Percentiles rank a stretch among this genome's conserved stretches.
These are phyloP conservation scores for Lactarius hengduanensis DNA, from an alignment of 768 basidiomycete genomes.

Conservation along the genomic window DNA sequence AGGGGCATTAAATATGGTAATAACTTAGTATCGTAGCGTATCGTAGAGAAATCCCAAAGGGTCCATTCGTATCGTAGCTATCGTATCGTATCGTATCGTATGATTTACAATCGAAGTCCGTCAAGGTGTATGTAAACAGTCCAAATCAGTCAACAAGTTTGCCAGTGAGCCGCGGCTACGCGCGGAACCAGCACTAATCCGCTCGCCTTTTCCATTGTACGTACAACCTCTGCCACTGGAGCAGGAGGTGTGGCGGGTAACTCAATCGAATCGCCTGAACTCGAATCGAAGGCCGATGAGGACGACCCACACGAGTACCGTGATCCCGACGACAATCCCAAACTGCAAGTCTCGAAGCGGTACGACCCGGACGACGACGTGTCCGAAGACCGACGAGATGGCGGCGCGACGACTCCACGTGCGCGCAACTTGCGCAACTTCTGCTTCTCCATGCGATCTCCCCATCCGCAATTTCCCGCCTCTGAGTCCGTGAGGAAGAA, in stretches of 20 bases:
- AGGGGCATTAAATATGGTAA: background rate
- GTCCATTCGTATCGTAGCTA: background rate
- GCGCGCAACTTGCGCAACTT: background rate
- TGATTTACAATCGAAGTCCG: background rate
- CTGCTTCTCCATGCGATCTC: background rate
- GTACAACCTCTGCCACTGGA: background rate
- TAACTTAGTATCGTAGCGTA: background rate
- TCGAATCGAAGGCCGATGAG: background rate
- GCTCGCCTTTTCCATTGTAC: background rate
- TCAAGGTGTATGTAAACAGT: background rate
- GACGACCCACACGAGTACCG: background rate
- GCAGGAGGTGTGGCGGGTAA: background rate
- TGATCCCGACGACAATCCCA: background rate
- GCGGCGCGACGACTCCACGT: background rate
- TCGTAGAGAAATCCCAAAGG: background rate
- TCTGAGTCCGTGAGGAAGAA: constrained; percentile 61
- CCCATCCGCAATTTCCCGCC: constrained; percentile 9
- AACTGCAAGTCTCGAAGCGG: background rate
- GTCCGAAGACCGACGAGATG: background rate
- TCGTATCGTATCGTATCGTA: background rate
- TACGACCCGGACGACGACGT: background rate
- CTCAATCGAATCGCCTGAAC: background rate
- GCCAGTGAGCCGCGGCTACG: background rate
- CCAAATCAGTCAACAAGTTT: background rate
- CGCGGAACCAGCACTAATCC: background rate